Conservation (phyloP, 805 yeast species). For the Candida succiphila region DNA sequence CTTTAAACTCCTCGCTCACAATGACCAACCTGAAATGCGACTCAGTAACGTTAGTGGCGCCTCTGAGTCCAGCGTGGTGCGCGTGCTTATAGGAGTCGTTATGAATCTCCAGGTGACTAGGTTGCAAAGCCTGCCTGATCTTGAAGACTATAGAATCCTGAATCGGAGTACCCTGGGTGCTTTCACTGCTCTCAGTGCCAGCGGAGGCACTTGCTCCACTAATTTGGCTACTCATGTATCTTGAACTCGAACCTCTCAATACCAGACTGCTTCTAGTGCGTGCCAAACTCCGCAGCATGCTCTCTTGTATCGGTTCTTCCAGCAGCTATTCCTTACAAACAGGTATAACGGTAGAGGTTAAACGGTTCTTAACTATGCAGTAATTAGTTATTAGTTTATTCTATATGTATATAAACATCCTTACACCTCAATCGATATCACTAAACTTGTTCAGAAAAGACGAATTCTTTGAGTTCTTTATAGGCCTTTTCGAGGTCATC, state of each 20-base stretch:
- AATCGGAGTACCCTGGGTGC: constrained; percentile 26
- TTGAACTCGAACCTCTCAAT: no score
- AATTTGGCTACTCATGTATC: no score
- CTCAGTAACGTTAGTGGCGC: constrained; percentile 61
- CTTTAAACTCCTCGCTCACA: constrained; percentile 59
- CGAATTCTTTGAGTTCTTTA: constrained; percentile 66
- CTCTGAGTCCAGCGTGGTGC: constrained; percentile 75
- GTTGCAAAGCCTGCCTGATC: constrained; percentile 32
- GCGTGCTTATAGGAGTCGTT: constrained; percentile 88
- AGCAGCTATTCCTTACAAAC: no score
- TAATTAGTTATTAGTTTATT: no score
- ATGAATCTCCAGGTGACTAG: constrained; percentile 36
- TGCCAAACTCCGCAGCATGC: no score
- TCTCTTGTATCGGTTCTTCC: no score
- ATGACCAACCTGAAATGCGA: constrained; percentile 75
- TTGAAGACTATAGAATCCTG: constrained; percentile 37
- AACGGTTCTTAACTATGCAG: no score
- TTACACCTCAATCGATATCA: background rate
- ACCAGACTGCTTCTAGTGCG: no score
- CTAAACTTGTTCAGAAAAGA: constrained; percentile 32
- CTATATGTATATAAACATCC: no score
- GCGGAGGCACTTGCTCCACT: no score
- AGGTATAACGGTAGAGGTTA: no score
- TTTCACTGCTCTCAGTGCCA: no score
- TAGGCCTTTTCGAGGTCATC: constrained; percentile 90